phyloP scores from a whole-genome alignment of 768 basidiomycete species.

The Pleurotus ostreatus region DNA sequence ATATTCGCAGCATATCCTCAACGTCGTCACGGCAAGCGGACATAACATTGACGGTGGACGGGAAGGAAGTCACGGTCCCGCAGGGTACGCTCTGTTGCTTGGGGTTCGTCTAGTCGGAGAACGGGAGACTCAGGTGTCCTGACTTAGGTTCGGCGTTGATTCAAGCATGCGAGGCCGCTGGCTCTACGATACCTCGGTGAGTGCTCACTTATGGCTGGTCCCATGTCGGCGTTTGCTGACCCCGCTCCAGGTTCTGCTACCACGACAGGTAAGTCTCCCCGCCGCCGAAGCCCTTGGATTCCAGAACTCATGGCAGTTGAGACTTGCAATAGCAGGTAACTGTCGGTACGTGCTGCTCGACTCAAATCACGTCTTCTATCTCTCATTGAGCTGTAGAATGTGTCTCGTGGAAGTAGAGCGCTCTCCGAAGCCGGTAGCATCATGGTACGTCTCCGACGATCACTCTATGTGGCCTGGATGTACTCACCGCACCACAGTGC shows the following conservation, averaged over 20 bases:
- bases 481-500: slow-evolving; percentile 46
- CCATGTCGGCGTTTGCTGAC: slow-evolving; percentile 10
- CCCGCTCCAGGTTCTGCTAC: slow-evolving; percentile 64
- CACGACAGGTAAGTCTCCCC: slow-evolving; percentile 63
- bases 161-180: slow-evolving; percentile 92
- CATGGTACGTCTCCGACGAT: slow-evolving; percentile 52
- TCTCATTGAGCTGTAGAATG: slow-evolving; percentile 56
- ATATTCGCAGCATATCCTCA: slow-evolving; percentile 60
- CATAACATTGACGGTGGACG: slow-evolving; percentile 92
- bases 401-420: slow-evolving; percentile 97
- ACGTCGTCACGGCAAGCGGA: slow-evolving; percentile 66
- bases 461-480: background rate
- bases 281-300: background rate
- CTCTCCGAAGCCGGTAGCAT: slow-evolving; percentile 92
- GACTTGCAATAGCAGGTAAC: slow-evolving; percentile 95
- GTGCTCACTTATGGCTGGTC: slow-evolving; percentile 12
- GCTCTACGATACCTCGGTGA: slow-evolving; percentile 75
- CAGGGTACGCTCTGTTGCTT: slow-evolving; percentile 60
- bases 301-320: slow-evolving; percentile 19
- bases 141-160: slow-evolving; percentile 84
- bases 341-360: slow-evolving; percentile 57
- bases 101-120: background rate
- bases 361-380: background rate
- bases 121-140: background rate
- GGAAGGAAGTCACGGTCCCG: slow-evolving; percentile 95